These are phyloP conservation scores for Capsicum chinense DNA, from an alignment of 257 asterid species.

Conservation along the genomic window DNA sequence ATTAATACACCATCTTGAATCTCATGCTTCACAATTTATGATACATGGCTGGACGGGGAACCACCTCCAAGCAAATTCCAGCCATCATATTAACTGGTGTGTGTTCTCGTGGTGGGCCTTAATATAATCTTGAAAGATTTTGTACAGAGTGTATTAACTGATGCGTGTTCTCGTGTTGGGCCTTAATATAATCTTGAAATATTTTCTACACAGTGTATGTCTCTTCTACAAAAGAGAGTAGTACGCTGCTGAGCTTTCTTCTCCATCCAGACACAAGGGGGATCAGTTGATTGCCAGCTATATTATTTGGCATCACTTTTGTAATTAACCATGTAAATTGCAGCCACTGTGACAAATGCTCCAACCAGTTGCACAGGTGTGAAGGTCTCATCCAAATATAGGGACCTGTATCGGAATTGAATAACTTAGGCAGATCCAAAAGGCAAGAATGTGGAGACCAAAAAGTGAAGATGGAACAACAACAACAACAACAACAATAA, in stretches of 20 bases:
- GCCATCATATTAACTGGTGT: not conserved
- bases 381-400: slow-evolving; percentile 88
- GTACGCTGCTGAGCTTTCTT: slow-evolving; percentile 8
- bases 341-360: slow-evolving; percentile 76
- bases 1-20: not conserved
- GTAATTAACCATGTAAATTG: slow-evolving; percentile 87
- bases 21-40: not conserved
- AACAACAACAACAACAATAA: not conserved
- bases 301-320: slow-evolving; percentile 36
- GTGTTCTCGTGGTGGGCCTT: not conserved
- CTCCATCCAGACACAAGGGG: slow-evolving; percentile 21
- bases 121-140: not conserved
- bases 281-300: not conserved
- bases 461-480: not conserved
- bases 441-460: not conserved
- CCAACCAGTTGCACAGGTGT: slow-evolving; percentile 74
- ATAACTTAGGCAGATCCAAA: slow-evolving; percentile 10
- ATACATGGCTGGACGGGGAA: not conserved
- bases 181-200: not conserved
- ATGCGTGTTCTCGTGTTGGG: not conserved
- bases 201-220: slow-evolving; percentile 15
- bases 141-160: not conserved
- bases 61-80: slow-evolving; percentile 17
- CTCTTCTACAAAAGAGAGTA: not conserved
- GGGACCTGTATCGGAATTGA: slow-evolving; percentile 55